Evolutionary conservation across 495 filamentous ascomycete species (phyloP), one percentile per base, ranked within the genome.

Genomic region (Sordaria brevicollis): DNA sequence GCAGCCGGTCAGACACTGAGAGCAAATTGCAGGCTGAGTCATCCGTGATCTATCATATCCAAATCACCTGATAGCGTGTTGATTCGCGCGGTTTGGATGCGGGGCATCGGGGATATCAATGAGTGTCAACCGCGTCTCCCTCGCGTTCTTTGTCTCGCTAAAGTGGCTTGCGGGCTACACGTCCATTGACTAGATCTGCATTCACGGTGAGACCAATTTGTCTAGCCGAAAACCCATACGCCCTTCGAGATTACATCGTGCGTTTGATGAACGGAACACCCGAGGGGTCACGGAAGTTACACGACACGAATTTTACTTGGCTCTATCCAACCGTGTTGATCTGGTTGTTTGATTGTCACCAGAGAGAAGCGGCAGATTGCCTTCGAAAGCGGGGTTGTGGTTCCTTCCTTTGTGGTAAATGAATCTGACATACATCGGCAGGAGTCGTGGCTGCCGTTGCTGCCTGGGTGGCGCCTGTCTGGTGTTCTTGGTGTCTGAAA

Each of bases 61-160:
- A 15, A 62, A 31, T 73, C 72, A 73, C 72, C 72, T 73, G 72
- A 73, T 43, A 69, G 10, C 72, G 70, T 68, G 72, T 71, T 0
- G 11, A 25, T 15, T 34, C 6, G 49, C 49, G 25, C 15, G 49
- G 29, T 71, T 39, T 67, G 65, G 69, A 41, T 62, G 72, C 72
- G 72, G 69, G 72, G 72, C 17, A 13, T 62, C 33, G 15, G 25
- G 37, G 9, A 19, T 25, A 11, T 21, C n/a, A n/a, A n/a, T n/a
- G n/a, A n/a, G 19, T 37, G 33, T 65, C 19, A 69, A 41, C 66
- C 35, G 19, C 15, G 31, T 66, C 31, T n/a, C 25, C 9, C 25
- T 57, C 67, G 36, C 33, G 62, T 25, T n/a, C n/a, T n/a, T 66
- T 68, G 17, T 21, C 10, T 35, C 34, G 19, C 15, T 5, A 10